Base-by-base conservation (phyloP, 257 asterid genomes). In the Catharanthus roseus region DNA sequence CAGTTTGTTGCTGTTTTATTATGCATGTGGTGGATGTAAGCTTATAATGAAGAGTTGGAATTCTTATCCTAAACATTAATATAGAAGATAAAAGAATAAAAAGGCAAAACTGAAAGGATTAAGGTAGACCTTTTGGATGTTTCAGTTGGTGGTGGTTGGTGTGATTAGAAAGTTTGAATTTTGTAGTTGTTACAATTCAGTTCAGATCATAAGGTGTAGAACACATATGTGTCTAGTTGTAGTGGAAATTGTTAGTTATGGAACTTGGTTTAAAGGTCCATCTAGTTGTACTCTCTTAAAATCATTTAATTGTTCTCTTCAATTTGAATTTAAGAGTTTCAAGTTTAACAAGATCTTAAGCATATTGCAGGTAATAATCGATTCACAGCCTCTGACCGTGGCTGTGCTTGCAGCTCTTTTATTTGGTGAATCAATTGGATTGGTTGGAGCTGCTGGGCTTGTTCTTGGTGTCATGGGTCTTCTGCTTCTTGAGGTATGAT, bases 361-460 rank as follows among this genome's bases (percentile, higher is more conserved):
- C 76, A 70, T 76, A 54, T 81, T 82, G 76, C 90, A 93, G 99
- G 96, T 93, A 38, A 91, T 93, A 73, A 93, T 93, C 72, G 99
- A 93, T 85, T 93, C 99, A 47, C 99, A 93, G 77, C 99, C 99
- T 77, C 79, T 93, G 62, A 93, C 97, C 4, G 97, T 93, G 77
- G 97, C 97, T 82, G 76, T 91, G 75, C 85, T 93, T 71, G 99
- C 99, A 56, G 84, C 97, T 70, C 68, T 91, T 45, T 75, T 93
- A 68, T 93, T 89, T 80, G 99, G 96, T 69, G 99, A 93, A 78
- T 89, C 96, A 33, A 85, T 91, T 33, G 96, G 88, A 26, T 82
- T 79, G 58, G 72, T 82, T 66, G 97, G 97, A 78, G 91, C 85
- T 68, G 86, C 91, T 74, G 99, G 97, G 55, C 97, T 93, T 71